Evolutionary conservation across 75 land plant genomes (phyloP), one percentile per base, ranked within the genome.

Genomic region (Isoetes taiwanensis): DNA sequence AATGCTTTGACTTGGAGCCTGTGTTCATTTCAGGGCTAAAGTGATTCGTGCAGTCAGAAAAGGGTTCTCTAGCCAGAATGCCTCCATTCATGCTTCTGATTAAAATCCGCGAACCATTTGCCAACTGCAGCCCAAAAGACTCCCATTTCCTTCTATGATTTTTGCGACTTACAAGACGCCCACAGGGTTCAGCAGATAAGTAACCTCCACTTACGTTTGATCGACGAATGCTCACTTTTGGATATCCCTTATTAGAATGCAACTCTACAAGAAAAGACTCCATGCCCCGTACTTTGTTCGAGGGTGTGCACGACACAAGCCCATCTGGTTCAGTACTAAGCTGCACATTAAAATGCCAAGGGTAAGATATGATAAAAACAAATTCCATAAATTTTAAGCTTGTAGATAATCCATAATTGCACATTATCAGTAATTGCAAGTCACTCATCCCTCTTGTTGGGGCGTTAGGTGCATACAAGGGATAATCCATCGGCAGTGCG

Each of bases 271-370:
- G 5, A 46, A 46, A 46, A 6, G 50, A 19, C 23, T 46, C 50
- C n/a, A 19, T 5, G 8, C 50, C 50, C n/a, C 23, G 50, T 46
- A 23, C 50, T 6, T 16, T 5, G 5, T 46, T 16, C 4, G 25
- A 8, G 16, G 12, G 50, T 3, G 19, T 46, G 6, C 25, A 6
- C 6, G 4, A 46, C 4, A 46, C 16, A 19, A 19, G 6, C 6
- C 50, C 50, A 46, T 46, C 50, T 23, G 50, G 6, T 23, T 46
- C 50, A 46, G 50, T 23, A n/a, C 50, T 46, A 6, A 46, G 6
- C 50, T 46, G 50, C 4, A 6, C 50, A 46, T 6, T 6, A 19
- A 46, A 46, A 5, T 19, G 25, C 6, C 16, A 46, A 19, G 50
- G 4, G 50, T 46, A 5, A 4, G 5, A 46, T 6, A 4, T 19